Percentiles rank a stretch among this genome's conserved stretches.
These are phyloP conservation scores for Phytopythium montanum DNA, from an alignment of 352 stramenopile genomes.

Conservation along the genomic window DNA sequence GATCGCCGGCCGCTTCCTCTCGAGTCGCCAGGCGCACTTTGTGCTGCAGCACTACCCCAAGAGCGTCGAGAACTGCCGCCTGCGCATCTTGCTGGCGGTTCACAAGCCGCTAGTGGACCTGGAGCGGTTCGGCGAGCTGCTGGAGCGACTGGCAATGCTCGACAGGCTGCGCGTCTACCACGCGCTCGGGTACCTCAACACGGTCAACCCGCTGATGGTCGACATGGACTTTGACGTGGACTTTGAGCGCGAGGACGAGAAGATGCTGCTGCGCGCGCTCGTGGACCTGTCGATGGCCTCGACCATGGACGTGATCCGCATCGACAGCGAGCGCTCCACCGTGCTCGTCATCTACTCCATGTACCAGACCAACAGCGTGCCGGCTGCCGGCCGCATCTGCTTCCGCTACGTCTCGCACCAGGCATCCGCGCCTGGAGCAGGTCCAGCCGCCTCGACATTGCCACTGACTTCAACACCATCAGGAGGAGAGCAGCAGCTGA, in stretches of 20 bases:
- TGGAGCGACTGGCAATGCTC: conserved; percentile 38
- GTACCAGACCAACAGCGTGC: conserved; percentile 70
- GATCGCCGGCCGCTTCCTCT: conserved; percentile 42
- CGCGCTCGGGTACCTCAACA: conserved; percentile 56
- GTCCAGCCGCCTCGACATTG: not conserved
- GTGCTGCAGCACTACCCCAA: conserved; percentile 73
- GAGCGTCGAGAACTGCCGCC: conserved; percentile 50
- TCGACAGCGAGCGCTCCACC: conserved; percentile 56
- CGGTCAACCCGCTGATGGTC: conserved; percentile 48
- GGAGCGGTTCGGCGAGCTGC: conserved; percentile 53
- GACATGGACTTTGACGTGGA: conserved; percentile 75
- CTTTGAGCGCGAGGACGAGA: conserved; percentile 64
- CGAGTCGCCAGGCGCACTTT: conserved; percentile 41
- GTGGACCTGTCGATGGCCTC: conserved; percentile 61
- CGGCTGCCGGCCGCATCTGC: conserved; percentile 40
- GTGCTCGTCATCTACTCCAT: conserved; percentile 75
- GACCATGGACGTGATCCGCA: conserved; percentile 68
- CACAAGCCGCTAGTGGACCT: conserved; percentile 64
- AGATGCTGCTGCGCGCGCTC: conserved; percentile 51
- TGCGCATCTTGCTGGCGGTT: conserved; percentile 48
- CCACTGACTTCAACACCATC: not conserved
- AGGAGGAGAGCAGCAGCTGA: no score
- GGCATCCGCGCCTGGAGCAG: not conserved
- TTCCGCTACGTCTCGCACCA: conserved; percentile 62
- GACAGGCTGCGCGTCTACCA: conserved; percentile 45